Evolutionary conservation across 768 basidiomycete genomes (phyloP), one percentile per base, ranked within the genome.

Genomic region (Lactarius deliciosus): DNA sequence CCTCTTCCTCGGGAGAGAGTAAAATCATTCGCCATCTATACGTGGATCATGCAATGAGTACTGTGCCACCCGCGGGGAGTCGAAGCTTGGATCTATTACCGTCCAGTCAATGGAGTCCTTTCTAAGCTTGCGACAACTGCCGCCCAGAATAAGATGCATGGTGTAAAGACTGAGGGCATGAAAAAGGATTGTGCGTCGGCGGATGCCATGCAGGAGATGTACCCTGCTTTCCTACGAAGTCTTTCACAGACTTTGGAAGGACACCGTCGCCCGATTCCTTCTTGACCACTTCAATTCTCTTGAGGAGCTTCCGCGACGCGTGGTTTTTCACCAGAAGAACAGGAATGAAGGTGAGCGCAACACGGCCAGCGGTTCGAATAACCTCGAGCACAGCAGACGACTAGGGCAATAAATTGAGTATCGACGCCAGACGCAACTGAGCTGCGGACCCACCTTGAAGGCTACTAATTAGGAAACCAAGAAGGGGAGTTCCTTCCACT

Each of bases 1-100:
- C 92, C 74, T 98, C 95, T 77, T 97, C 95, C 70, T 94, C 91
- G 2, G 95, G 94, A 4, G 93, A 94, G 18, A 97, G 82, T 10
- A 96, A 80, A 67, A 97, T 96, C 71, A 94, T 76, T 61, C 95
- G 84, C 89, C 90, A 92, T 73, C 94, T 93, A 69, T 34, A 34
- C 8, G n/a, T 62, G 10, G 3, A 16, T 36, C 4, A 36, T 25
- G 25, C 2, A 43, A 38, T 32, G 64, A 70, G 66, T 25, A 57
- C 38, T 40, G 10, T 38, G 15, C 20, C 18, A 30, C 28, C n/a
- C 15, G 22, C 36, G 18, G 22, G 32, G 38, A 32, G 59, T 50
- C 9, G n/a, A n/a, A 36, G 22, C 50, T 11, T 11, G 11, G 57
- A 20, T 15, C 16, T 32, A 41, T 36, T 68, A 92, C 91, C 92